Base-by-base conservation (phyloP, 345 rosid species). In the Gossypium bickii region DNA sequence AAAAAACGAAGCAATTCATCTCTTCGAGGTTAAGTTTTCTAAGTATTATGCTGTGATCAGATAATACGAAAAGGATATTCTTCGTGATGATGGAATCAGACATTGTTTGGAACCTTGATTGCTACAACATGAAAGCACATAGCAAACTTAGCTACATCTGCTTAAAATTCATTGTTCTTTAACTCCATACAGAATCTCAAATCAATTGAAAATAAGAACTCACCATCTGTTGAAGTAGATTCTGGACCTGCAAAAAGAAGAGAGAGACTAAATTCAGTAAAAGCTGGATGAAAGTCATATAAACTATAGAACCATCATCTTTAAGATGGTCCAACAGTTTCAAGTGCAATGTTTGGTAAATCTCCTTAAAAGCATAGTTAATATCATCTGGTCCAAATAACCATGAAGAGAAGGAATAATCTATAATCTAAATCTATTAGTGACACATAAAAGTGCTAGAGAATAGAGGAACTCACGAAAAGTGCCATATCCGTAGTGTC, bases 141-240 rank as follows among this genome's bases (percentile, higher is more conserved):
- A 55, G 49, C 15, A 45, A 51, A 34, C 47, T 41, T 38, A 60
- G 73, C 75, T 56, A 71, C 59, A 77, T 47, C 65, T 63, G 67
- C 51, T 34, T 10, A 38, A 12, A 62, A 73, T 63, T 29, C 45
- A 52, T 5, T 29, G 73, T 11, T 17, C 25, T 22, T 70, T 17
- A 29, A 29, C 34, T 27, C 73, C 61, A 10, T 4, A 17, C 4
- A 77, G 29, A 72, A 72, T 20, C 9, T 15, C 34, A 72, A 67
- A 58, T 70, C 79, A 58, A 77, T 61, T n/a, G 58, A 41, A 62
- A 51, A 60, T 17, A 34, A 51, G 65, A 48, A 48, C 86, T 72
- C 64, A 92, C 97, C 98, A 94, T 94, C 85, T 94, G 94, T 82
- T 87, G 90, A 75, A 94, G 92, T 79, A 94, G 92, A 78, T 86